phyloP scores from a whole-genome alignment of 306 rosid genomes.

The Acacia confusa region DNA sequence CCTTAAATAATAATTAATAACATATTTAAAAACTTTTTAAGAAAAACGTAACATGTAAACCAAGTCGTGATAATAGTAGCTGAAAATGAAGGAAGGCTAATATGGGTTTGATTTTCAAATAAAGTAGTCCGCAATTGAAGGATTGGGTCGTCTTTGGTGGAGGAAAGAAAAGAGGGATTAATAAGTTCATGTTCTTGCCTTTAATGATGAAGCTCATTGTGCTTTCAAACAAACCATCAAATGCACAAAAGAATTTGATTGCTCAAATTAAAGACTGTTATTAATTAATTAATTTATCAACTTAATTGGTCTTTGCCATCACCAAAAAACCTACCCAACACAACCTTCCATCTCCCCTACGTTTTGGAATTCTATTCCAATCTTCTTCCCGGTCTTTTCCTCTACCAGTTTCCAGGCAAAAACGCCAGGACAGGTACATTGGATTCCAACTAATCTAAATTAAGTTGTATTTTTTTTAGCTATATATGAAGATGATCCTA shows the following conservation, averaged over 20 bases:
- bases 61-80: not conserved
- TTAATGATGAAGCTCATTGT: conserved; percentile 23
- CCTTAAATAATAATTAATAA: not conserved
- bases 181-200: conserved; percentile 15
- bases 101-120: not conserved
- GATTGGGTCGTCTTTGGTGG: conserved; percentile 26
- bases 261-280: not conserved
- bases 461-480: too few species aligned
- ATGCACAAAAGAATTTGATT: not conserved
- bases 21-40: not conserved
- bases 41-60: not conserved
- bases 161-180: conserved; percentile 18
- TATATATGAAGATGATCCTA: too few species aligned
- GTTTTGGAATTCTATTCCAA: not conserved
- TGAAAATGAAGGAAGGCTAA: not conserved
- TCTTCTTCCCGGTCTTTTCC: not conserved
- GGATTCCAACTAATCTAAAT: too few species aligned
- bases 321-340: conserved; percentile 4
- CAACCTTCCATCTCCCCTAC: not conserved
- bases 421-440: not conserved
- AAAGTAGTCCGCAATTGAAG: conserved; percentile 40
- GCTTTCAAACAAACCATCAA: conserved; percentile 31
- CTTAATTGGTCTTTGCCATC: not conserved
- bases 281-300: not conserved
- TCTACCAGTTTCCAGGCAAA: not conserved